phyloP scores from a whole-genome alignment of 148 eudicot species.

The Chenopodium quinoa region DNA sequence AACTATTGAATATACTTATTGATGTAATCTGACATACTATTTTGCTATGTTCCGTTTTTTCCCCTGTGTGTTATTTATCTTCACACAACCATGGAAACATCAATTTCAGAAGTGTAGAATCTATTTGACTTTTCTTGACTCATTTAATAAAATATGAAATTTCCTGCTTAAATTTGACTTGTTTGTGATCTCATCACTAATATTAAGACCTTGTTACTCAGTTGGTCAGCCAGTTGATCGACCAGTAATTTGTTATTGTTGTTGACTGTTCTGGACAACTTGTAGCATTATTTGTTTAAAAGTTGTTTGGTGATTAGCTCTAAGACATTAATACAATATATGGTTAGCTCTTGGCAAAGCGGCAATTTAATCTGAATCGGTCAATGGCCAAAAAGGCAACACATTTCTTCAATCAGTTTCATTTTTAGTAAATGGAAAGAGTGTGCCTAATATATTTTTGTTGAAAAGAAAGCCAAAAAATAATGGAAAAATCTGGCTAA shows the following conservation, averaged over 20 bases:
- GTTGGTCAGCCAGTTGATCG: no score
- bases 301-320: not conserved
- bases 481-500: not conserved
- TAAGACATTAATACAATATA: not conserved
- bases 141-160: no score
- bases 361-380: not conserved
- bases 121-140: not conserved
- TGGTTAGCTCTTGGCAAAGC: not conserved
- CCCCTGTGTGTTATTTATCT: not conserved
- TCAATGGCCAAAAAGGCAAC: not conserved
- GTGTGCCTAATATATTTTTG: not conserved
- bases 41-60: not conserved
- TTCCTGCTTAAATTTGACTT: not conserved
- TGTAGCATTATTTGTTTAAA: not conserved
- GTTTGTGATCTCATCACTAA: not conserved
- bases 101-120: no score
- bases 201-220: not conserved
- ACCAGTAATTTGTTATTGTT: not conserved
- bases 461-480: not conserved
- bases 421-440: not conserved
- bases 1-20: not conserved
- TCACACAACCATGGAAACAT: not conserved
- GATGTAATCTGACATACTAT: not conserved
- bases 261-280: not conserved
- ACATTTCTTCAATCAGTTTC: not conserved